Base-by-base conservation (phyloP, 139 green algal genomes). In the Coccomyxa sp. region DNA sequence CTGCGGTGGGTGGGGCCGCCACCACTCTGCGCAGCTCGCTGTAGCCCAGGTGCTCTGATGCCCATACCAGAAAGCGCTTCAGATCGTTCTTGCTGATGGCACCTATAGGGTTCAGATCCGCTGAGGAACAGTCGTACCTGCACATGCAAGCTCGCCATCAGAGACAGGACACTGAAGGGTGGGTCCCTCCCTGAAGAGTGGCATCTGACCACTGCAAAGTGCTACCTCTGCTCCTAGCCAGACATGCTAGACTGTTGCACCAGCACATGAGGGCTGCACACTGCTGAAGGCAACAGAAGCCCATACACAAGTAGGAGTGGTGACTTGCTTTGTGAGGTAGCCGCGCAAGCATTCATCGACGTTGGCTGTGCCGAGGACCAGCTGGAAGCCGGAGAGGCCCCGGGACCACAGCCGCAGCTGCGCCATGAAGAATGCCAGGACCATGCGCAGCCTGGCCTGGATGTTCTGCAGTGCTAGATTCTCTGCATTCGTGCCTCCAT, bases 51-150 rank as follows among this genome's bases (percentile, higher is more conserved):
- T 95, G 38, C 0, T 82, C 71, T 5, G 89, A 90, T 8, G 81
- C 93, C 95, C 95, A 98, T 39, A 75, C 39, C 72, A 98, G 86
- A 82, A 98, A 98, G 12, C 79, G 70, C 44, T 80, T 70, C 55
- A 98, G 78, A 75, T 98, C 95, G 1, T 44, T 68, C 78, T 97
- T 97, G 79, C 81, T 91, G 50, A 97, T 90, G 54, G 87, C 90
- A 10, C 93, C 95, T 39, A 99, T 99, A 50, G 96, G 96, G 87
- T 99, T 99, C 75, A 99, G 91, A 81, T 99, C 96, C 5, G 93
- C 96, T 1, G 85, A 90, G 78, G 82, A 93, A 89, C 96, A 99
- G 89, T 99, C 96, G 36, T 81, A 64, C 50, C 50, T 64, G 50
- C 50, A 64, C 50, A 6, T n/a, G 5, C 50, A 64, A 64, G 50